A percentile compares a stretch with the other conserved stretches of the same genome.
These are phyloP conservation scores for Rhododendron kiyosumense DNA, from an alignment of 148 eudicot species.

Conservation along the genomic window DNA sequence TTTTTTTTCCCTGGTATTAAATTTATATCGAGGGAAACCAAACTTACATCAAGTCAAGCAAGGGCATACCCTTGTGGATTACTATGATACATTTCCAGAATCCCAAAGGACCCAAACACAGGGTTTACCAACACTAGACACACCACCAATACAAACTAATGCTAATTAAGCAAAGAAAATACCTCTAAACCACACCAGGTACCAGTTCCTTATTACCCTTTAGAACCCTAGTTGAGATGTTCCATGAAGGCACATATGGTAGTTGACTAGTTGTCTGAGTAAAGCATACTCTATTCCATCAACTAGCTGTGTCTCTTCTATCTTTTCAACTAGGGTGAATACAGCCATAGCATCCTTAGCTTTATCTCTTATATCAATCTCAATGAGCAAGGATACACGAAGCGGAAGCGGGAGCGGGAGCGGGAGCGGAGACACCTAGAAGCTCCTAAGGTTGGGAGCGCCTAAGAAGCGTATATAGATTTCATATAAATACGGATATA, in stretches of 20 bases:
- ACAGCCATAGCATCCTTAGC: neutral
- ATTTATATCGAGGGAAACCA: neutral
- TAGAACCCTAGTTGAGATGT: neutral
- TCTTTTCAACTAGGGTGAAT: neutral
- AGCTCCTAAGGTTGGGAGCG: too few species aligned
- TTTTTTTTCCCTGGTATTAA: neutral
- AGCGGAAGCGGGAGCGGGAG: too few species aligned
- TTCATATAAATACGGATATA: too few species aligned
- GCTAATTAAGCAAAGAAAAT: neutral
- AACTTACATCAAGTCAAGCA: neutral
- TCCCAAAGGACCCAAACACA: neutral
- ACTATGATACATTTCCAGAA: neutral
- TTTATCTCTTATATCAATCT: neutral
- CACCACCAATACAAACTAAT: neutral
- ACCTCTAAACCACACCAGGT: neutral
- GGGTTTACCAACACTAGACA: neutral
- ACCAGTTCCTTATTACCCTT: neutral
- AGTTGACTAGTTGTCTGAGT: neutral
- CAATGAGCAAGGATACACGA: neutral
- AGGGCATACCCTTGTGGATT: neutral
- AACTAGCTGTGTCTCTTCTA: neutral
- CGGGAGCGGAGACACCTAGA: too few species aligned
- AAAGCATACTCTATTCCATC: neutral
- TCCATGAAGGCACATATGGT: neutral
- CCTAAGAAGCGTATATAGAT: too few species aligned